Evolutionary conservation across 495 filamentous ascomycete genomes (phyloP), one percentile per base, ranked within the genome.

Genomic region (Aspergillus biplanus): DNA sequence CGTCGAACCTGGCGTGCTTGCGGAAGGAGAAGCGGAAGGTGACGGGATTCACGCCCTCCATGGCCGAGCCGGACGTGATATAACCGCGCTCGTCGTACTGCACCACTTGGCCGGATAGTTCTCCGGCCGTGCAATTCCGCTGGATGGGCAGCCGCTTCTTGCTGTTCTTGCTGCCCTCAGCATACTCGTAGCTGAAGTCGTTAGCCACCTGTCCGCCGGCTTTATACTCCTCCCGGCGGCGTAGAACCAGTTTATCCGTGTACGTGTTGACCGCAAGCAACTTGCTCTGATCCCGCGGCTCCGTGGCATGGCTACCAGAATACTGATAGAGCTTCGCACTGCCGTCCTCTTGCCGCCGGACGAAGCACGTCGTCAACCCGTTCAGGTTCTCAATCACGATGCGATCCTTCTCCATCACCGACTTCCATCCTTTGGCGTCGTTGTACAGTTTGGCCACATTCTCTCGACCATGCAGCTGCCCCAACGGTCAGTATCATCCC

Each of bases 21-120:
- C 83, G 82, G 70, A 86, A 86, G 42, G 76, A 77, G 57, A 80
- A 83, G 58, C 81, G 77, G 78, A 86, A 86, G 12, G 75, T 69
- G 16, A 86, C 73, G 4, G 81, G 69, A 58, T 85, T 84, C 15
- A 74, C 79, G 52, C 81, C 82, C 59, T 80, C 80, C 62, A 84
- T 75, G 58, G 78, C 82, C 0, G 82, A 85, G 0, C 85, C 85
- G 6, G 75, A 75, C 11, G 77, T 72, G 56, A 86, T 78, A 46
- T 82, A 78, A 31, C 85, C 85, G 48, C 81, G 77, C 11, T 73
- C 62, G 64, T 86, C 80, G 66, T 86, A 87, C 32, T 80, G 74
- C 7, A 86, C 74, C 11, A 75, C 70, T 49, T 85, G 75, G 0
- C 77, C 74, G 33, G 76, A 63, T 52, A 78, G 67, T 18, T 73